phyloP scores from a whole-genome alignment of 2,329 filamentous ascomycete species.

The Scedosporium dehoogii region DNA sequence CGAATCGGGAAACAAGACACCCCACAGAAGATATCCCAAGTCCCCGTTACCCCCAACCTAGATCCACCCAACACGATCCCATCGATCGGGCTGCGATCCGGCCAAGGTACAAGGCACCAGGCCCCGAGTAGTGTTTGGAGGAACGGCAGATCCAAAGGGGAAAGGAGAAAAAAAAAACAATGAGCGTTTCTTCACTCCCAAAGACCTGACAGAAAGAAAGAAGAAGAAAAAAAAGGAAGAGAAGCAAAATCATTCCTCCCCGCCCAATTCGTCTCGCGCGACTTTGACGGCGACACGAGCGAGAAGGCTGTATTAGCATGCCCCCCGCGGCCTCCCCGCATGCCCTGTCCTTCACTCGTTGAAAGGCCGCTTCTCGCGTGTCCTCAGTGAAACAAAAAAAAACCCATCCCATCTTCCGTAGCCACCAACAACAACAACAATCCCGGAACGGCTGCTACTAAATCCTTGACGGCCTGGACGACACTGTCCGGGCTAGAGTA shows the following conservation, averaged over 20 bases:
- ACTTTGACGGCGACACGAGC: not conserved
- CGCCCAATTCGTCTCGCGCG: not conserved
- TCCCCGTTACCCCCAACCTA: not conserved
- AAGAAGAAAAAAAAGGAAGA: not conserved
- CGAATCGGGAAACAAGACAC: not conserved
- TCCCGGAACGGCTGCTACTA: not conserved
- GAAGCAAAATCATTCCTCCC: not conserved
- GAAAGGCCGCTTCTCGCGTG: not conserved
- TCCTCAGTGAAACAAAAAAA: slow-evolving; percentile 2
- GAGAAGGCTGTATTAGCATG: not conserved
- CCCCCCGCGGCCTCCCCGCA: not conserved
- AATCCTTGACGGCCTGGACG: not conserved
- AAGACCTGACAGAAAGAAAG: not conserved
- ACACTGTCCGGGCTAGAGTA: slow-evolving; percentile 12
- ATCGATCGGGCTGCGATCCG: slow-evolving; percentile 1
- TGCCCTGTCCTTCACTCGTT: not conserved
- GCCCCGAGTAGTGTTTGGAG: not conserved
- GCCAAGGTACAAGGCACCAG: not conserved
- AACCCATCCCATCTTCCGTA: not conserved
- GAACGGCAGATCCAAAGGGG: not conserved
- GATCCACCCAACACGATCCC: not conserved
- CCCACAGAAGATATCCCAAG: not conserved
- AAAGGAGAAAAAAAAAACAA: not conserved
- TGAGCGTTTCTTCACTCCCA: not conserved
- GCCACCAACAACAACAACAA: not conserved